phyloP scores from a whole-genome alignment of 768 basidiomycete species.

The Cystofilobasidium capitatum region DNA sequence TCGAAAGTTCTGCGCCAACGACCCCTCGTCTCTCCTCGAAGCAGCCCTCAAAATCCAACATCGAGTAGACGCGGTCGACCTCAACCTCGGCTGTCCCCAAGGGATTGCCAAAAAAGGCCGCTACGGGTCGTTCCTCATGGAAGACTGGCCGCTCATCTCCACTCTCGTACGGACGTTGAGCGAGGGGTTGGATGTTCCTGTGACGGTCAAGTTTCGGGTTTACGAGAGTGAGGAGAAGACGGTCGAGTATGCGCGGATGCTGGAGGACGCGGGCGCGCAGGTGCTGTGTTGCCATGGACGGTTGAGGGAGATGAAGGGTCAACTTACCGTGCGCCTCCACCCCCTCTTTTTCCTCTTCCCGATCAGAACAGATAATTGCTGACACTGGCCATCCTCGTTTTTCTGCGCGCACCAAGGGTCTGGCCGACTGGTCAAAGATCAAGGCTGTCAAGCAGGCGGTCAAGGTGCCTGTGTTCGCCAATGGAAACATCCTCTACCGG shows the following conservation, averaged over 20 bases:
- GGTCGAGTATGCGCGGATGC: slow-evolving; percentile 88
- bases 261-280: slow-evolving; percentile 88
- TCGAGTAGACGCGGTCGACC: slow-evolving; percentile 83
- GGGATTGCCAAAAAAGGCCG: slow-evolving; percentile 79
- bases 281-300: slow-evolving; percentile 91
- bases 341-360: slow-evolving; percentile 10
- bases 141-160: slow-evolving; percentile 86
- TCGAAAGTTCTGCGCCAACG: slow-evolving; percentile 72
- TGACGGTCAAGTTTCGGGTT: slow-evolving; percentile 91
- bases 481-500: slow-evolving; percentile 85
- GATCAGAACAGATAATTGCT: slow-evolving; percentile 8
- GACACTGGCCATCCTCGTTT: not conserved
- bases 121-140: slow-evolving; percentile 85
- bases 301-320: slow-evolving; percentile 81
- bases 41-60: slow-evolving; percentile 68
- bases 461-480: slow-evolving; percentile 86
- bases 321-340: slow-evolving; percentile 52
- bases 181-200: slow-evolving; percentile 71
- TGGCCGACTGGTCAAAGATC: slow-evolving; percentile 85
- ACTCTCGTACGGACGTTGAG: slow-evolving; percentile 77
- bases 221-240: slow-evolving; percentile 79
- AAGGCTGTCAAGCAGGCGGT: slow-evolving; percentile 82
- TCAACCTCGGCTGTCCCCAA: slow-evolving; percentile 82
- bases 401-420: slow-evolving; percentile 46
- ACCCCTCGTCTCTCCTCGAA: slow-evolving; percentile 63